Base-by-base conservation (phyloP, 441 rosid species). In the Croton laevigatus region DNA sequence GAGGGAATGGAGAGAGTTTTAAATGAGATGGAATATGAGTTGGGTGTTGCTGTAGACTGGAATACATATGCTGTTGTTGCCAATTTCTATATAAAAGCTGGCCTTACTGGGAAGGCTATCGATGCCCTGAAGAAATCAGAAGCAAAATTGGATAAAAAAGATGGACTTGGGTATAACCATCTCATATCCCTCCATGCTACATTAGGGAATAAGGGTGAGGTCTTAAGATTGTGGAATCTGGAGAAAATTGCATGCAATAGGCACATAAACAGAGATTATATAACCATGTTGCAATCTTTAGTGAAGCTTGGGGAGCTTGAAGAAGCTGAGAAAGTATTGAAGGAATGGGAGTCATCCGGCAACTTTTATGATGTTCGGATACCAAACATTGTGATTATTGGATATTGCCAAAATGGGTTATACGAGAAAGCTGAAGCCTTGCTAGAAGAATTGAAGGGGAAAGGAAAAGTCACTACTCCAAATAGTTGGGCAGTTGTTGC, bases 21-120 rank as follows among this genome's bases (percentile, higher is more conserved):
- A 62, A 59, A 69, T 48, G 96, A 93, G 81, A 93, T 93, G 96
- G 92, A 88, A 78, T 77, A 76, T 32, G 80, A 80, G 55, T 72
- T 74, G 17, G 73, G 77, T 65, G 77, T 85, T 74, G 76, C 70
- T 11, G 67, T 91, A 85, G 96, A 91, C 72, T 91, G 98, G 98
- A 91, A 79, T 73, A 86, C 98, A 0, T 89, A 87, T n/a, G 82
- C 93, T 36, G 88, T 86, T 55, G 94, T 79, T 72, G 96, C 97
- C 0, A 87, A 81, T 79, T 80, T 85, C 49, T 92, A 84, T 74
- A 88, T 84, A 44, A 85, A 84, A 75, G 80, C 82, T 11, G 87
- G 87, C 55, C 79, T 76, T 22, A 27, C 23, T 20, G 80, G 70
- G 16, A 87, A 79, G 80, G 98, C 94, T 3, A 11, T 80, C 8